Evolutionary conservation across 805 yeast species (phyloP).

Genomic region (Candida montana): DNA sequence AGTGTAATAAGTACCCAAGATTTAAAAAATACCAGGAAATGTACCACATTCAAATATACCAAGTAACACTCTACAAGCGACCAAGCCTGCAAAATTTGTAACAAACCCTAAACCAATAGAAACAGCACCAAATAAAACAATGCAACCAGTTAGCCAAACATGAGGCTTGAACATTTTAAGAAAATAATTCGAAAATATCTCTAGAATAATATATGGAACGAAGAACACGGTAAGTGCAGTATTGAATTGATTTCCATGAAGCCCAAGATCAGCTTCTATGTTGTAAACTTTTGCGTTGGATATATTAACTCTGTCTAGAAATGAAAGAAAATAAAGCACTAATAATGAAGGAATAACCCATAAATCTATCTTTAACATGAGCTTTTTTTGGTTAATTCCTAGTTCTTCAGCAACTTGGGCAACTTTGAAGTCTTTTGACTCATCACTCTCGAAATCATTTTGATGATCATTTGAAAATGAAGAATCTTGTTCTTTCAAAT

Average conservation of each 20-base stretch:
- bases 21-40: constrained; percentile 46
- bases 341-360: constrained; percentile 77
- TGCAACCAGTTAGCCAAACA: constrained; percentile 31
- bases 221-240: constrained; percentile 43
- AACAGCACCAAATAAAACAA: constrained; percentile 35
- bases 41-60: constrained; percentile 52
- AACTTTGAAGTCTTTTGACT: too few relatives aligned
- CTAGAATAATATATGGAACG: constrained; percentile 39
- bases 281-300: constrained; percentile 78
- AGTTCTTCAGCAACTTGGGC: constrained; percentile 33
- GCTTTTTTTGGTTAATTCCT: constrained; percentile 47
- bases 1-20: constrained; percentile 43
- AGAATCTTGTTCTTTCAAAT: not conserved
- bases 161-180: constrained; percentile 35
- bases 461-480: too few relatives aligned
- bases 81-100: constrained; percentile 37
- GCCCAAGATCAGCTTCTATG: constrained; percentile 46
- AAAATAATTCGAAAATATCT: constrained; percentile 35
- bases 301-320: constrained; percentile 77
- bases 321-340: constrained; percentile 67
- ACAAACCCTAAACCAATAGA: constrained; percentile 41
- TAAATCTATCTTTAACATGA: constrained; percentile 61
- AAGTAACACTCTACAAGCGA: constrained; percentile 44
- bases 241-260: constrained; percentile 40
- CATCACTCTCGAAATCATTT: too few relatives aligned